Evolutionary conservation across 352 stramenopile genomes (phyloP).

Genomic region (Globisporangium ultimum): DNA sequence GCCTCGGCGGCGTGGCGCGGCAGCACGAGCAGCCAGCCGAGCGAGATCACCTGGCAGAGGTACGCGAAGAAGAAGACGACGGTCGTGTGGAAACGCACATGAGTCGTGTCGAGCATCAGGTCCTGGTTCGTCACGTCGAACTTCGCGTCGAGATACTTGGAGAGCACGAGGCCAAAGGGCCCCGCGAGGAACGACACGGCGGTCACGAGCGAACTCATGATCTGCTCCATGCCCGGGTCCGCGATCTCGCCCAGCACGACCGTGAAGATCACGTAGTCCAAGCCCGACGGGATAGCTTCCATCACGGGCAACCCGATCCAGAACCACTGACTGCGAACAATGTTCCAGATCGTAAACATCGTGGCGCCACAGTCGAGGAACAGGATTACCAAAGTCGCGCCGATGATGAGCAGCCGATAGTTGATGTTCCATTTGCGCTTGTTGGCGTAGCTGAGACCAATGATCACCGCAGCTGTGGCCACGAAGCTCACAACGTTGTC

Average conservation of each 20-base stretch:
- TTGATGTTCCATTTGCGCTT: slow-evolving; percentile 43
- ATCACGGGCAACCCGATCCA: slow-evolving; percentile 58
- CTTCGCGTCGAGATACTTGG: slow-evolving; percentile 52
- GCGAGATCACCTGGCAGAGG: slow-evolving; percentile 31
- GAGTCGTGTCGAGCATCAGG: slow-evolving; percentile 37
- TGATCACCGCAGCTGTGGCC: slow-evolving; percentile 26
- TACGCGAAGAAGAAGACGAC: slow-evolving; percentile 48
- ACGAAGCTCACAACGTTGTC: slow-evolving; percentile 53
- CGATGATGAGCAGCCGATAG: slow-evolving; percentile 36
- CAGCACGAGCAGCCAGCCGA: slow-evolving; percentile 41
- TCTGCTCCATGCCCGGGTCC: slow-evolving; percentile 22
- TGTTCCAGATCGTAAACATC: slow-evolving; percentile 53
- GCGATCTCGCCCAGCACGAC: slow-evolving; percentile 42
- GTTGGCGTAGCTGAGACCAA: slow-evolving; percentile 22
- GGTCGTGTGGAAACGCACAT: slow-evolving; percentile 33
- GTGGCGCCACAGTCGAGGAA: slow-evolving; percentile 36
- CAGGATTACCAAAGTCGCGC: slow-evolving; percentile 25
- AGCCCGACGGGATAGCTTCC: slow-evolving; percentile 41
- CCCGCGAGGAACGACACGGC: slow-evolving; percentile 40
- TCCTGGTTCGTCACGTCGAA: slow-evolving; percentile 46
- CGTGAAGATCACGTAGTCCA: slow-evolving; percentile 52
- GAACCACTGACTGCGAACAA: slow-evolving; percentile 59
- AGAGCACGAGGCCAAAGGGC: slow-evolving; percentile 34
- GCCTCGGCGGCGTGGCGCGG: slow-evolving; percentile 28
- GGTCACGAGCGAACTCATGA: slow-evolving; percentile 37